Conservation (phyloP, 1,139 yeast genomes). For the Taphrina communis region DNA sequence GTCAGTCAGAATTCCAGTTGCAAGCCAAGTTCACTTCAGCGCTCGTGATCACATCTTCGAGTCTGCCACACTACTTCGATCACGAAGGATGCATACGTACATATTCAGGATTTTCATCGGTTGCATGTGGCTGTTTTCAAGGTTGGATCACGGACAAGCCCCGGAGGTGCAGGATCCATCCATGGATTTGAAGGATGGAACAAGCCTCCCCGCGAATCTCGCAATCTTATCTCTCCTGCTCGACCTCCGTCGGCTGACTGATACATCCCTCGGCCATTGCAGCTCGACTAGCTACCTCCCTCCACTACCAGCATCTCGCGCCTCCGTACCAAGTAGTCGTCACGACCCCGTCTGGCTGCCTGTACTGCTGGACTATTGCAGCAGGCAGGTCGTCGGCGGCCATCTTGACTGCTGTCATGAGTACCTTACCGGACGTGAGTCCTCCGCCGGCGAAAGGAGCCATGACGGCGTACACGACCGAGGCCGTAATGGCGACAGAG, state of each 20-base stretch:
- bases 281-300: not conserved
- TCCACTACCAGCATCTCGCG: not conserved
- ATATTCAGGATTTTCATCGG: no score
- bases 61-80: no score
- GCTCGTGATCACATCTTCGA: no score
- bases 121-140: no score
- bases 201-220: conserved; percentile 4
- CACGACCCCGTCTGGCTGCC: no score
- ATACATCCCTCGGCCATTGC: not conserved
- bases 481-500: not conserved
- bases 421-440: conserved; percentile 9
- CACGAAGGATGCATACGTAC: no score
- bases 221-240: not conserved
- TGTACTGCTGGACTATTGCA: no score
- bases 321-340: not conserved
- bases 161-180: not conserved
- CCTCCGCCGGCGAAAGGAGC: conserved; percentile 10
- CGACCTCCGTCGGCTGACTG: not conserved
- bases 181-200: not conserved
- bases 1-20: no score
- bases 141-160: no score
- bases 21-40: no score
- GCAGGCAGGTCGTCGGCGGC: no score
- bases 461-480: not conserved
- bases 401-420: not conserved